Conservation (phyloP, 2,329 filamentous ascomycete genomes). For the Lasiodiplodia gonubiensis region DNA sequence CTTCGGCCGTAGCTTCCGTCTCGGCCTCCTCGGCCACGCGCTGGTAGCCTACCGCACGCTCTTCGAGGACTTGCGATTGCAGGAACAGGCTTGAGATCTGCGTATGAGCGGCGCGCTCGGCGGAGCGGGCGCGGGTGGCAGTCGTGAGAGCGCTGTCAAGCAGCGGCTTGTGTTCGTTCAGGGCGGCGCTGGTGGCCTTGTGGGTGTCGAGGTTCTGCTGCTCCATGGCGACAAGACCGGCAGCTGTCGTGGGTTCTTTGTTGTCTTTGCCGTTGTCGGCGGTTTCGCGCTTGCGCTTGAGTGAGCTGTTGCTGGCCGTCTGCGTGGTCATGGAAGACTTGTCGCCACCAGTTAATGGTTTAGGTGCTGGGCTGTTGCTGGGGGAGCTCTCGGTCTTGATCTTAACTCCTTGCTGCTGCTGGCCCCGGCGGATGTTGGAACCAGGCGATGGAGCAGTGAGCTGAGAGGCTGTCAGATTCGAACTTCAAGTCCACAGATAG, state of each 20-base stretch:
- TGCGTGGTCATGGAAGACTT: neutral
- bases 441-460: neutral
- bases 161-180: neutral
- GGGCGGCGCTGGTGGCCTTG: neutral
- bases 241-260: neutral
- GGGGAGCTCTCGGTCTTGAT: neutral
- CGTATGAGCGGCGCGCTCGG: neutral
- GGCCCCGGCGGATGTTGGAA: neutral
- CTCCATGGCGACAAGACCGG: neutral
- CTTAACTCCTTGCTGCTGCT: neutral
- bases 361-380: neutral
- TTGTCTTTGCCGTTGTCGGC: neutral
- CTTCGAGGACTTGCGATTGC: constrained; percentile 13
- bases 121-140: neutral
- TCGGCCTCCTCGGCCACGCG: neutral
- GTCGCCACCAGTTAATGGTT: neutral
- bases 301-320: neutral
- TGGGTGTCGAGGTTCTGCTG: neutral
- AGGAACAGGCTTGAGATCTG: neutral
- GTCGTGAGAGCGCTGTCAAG: neutral
- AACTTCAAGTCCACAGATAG: neutral
- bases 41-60: constrained; percentile 4
- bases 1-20: neutral
- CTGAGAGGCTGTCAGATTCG: neutral
- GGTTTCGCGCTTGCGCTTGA: constrained; percentile 1